These are phyloP conservation scores for Vinca minor DNA, from an alignment of 257 asterid genomes.

Conservation along the genomic window DNA sequence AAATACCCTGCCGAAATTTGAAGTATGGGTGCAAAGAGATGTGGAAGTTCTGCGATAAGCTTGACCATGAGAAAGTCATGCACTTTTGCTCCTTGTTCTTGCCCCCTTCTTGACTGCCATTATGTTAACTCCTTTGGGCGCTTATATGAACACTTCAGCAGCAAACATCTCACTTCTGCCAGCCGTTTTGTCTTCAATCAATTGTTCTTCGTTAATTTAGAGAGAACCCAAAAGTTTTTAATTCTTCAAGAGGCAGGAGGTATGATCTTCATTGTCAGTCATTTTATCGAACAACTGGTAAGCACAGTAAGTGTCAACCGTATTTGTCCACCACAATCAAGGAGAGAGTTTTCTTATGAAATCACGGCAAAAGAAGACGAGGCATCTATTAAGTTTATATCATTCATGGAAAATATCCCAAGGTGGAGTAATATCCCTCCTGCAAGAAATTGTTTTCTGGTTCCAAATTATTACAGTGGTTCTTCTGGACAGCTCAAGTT, in stretches of 20 bases:
- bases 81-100: slow-evolving; percentile 39
- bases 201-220: slow-evolving; percentile 22
- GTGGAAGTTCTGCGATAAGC: slow-evolving; percentile 31
- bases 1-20: slow-evolving; percentile 33
- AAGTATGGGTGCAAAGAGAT: slow-evolving; percentile 48
- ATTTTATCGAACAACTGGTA: slow-evolving; percentile 27
- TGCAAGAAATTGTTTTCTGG: slow-evolving; percentile 32
- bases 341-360: slow-evolving; percentile 26
- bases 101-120: slow-evolving; percentile 40
- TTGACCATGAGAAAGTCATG: slow-evolving; percentile 47
- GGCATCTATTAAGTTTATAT: slow-evolving; percentile 30
- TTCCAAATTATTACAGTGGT: slow-evolving; percentile 32
- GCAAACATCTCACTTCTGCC: slow-evolving; percentile 23
- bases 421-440: slow-evolving; percentile 25
- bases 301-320: slow-evolving; percentile 35
- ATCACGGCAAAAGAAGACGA: slow-evolving; percentile 34
- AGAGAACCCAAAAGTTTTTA: slow-evolving; percentile 17
- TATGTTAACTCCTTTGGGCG: slow-evolving; percentile 21
- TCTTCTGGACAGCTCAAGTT: slow-evolving; percentile 21
- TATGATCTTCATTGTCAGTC: slow-evolving; percentile 40
- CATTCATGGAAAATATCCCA: slow-evolving; percentile 27
- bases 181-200: slow-evolving; percentile 19
- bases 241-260: slow-evolving; percentile 38
- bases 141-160: slow-evolving; percentile 37
- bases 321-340: slow-evolving; percentile 33